Evolutionary conservation across 257 asterid genomes (phyloP).

Genomic region (Anisodus tanguticus): DNA sequence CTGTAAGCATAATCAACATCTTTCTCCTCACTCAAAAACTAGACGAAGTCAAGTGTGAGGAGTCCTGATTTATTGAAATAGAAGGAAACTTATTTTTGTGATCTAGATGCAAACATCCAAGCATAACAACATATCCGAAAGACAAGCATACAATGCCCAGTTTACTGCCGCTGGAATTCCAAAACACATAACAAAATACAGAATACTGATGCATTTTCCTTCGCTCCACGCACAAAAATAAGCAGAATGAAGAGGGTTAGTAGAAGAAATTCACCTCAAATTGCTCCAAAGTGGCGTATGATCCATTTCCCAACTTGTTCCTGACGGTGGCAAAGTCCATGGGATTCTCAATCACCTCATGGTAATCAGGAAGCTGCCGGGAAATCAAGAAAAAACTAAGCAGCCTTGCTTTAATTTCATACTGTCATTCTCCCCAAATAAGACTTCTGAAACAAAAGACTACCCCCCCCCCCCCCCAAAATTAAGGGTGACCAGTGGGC

Average conservation of each 20-base stretch:
- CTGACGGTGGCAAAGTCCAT: conserved; percentile 98
- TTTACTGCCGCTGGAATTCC: background rate
- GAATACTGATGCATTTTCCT: background rate
- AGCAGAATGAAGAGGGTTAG: background rate
- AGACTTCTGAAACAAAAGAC: conserved; percentile 29
- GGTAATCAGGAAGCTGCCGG: conserved; percentile 95
- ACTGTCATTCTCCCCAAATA: conserved; percentile 22
- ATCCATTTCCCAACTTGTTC: conserved; percentile 76
- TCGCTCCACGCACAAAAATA: background rate
- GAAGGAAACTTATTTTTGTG: background rate
- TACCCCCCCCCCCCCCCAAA: background rate
- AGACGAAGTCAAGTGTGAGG: background rate
- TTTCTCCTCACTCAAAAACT: background rate
- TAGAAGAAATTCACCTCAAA: conserved; percentile 63
- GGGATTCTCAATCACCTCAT: conserved; percentile 84
- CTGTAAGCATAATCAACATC: background rate
- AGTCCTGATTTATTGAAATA: background rate
- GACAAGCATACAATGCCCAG: background rate
- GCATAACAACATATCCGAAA: background rate
- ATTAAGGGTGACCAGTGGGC: too few species aligned
- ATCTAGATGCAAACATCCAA: background rate
- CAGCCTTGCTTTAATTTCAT: background rate
- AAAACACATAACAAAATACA: background rate
- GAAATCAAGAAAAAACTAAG: background rate
- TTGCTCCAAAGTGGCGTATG: conserved; percentile 73